Base-by-base conservation (phyloP, 768 basidiomycete genomes). In the Pisolithus microcarpus region DNA sequence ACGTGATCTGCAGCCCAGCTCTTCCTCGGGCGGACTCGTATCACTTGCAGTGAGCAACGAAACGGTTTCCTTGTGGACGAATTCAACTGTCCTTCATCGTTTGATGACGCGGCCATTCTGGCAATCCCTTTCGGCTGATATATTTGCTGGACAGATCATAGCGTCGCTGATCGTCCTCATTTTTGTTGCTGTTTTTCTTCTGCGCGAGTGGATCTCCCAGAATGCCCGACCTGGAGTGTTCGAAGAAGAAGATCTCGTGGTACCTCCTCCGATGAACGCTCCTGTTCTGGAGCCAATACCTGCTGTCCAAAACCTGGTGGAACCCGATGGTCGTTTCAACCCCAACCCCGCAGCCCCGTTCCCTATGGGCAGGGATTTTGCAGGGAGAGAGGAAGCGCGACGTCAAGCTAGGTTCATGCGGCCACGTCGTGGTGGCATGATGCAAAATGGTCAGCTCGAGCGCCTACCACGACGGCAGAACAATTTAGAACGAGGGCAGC, bases 171-270 rank as follows among this genome's bases (percentile, higher is more conserved):
- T 97, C 50, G 91, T 96, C 44, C 76, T 93, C 24, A 78, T 82
- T 0, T 94, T 96, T 58, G 84, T 97, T 5, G 85, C 86, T 7
- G 75, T 91, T 28, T 96, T 97, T 61, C 78, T 97, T 6, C 75
- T 97, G 13, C 84, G 94, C 30, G 95, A 98, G 68, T 97, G 93
- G 92, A 91, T 95, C 56, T 80, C 87, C 0, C 91, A 94, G 65
- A 93, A 95, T 64, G 91, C 90, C 1, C 75, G 87, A 15, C 90
- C 90, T 2, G 90, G 88, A 0, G 75, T 91, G 1, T 90, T 91
- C 45, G 90, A 89, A 59, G 88, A 90, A 45, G 86, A 84, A 21
- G 86, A 65, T 18, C 52, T 58, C 47, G 64, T 52, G 18, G 62
- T 56, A 18, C 57, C 59, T 37, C 61, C 49, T 48, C 51, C 58